These are phyloP conservation scores for Geotrichum macrosporum DNA, from an alignment of 1,139 yeast genomes.

Conservation along the genomic window DNA sequence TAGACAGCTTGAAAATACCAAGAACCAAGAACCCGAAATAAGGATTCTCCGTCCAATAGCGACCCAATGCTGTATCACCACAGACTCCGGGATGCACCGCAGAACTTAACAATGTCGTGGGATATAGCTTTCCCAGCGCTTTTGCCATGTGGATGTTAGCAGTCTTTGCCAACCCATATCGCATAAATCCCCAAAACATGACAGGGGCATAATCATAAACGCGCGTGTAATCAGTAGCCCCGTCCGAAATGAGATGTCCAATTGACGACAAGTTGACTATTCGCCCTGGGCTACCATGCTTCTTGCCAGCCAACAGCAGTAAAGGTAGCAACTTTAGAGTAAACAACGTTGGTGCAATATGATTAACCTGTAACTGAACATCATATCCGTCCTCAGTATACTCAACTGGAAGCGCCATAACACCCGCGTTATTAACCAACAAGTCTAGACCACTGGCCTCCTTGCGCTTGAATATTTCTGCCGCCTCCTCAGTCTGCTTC, in stretches of 20 bases:
- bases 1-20: constrained; percentile 64
- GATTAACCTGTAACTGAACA: constrained; percentile 75
- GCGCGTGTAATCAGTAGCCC: constrained; percentile 48
- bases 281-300: constrained; percentile 45
- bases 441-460: constrained; percentile 54
- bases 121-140: constrained; percentile 61
- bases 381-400: constrained; percentile 70
- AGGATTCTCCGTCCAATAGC: constrained; percentile 76
- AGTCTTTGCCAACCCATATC: constrained; percentile 77
- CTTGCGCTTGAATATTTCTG: constrained; percentile 43
- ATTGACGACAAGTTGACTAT: constrained; percentile 66
- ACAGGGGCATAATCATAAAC: constrained; percentile 56
- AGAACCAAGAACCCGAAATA: constrained; percentile 67
- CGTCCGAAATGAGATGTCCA: constrained; percentile 58
- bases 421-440: constrained; percentile 75
- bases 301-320: constrained; percentile 40
- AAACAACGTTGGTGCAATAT: constrained; percentile 67
- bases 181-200: constrained; percentile 61
- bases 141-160: constrained; percentile 74
- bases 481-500: constrained; percentile 55
- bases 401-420: constrained; percentile 68
- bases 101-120: constrained; percentile 53
- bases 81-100: constrained; percentile 86
- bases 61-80: constrained; percentile 68
- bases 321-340: constrained; percentile 58